Base-by-base conservation (phyloP, 441 rosid genomes). In the Capsella rubella region DNA sequence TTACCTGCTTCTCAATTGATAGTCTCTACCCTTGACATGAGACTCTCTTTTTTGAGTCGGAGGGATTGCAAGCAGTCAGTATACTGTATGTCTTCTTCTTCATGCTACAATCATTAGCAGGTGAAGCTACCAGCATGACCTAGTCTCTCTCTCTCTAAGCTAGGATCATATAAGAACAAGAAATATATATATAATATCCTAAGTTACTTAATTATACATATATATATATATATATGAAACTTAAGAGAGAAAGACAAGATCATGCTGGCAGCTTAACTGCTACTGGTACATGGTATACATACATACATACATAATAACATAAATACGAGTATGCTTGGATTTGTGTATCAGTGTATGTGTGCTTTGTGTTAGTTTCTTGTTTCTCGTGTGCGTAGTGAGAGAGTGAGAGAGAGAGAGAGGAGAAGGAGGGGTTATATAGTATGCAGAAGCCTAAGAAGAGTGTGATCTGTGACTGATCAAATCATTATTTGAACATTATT, bases 221-320 rank as follows among this genome's bases (percentile, higher is more conserved):
- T 31, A 31, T 31, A 31, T 31, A 4, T 31, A 6, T 31, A 6
- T 31, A 1, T 34, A 29, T 25, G 39, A 61, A 43, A 25, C 64
- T 39, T 60, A 32, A 8, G 54, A 69, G 75, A 76, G 59, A 60
- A 76, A 76, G 79, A 76, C 70, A 54, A 76, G 79, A 76, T 76
- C 79, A 76, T 76, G 79, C 79, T 76, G 79, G 79, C 79, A 76
- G 77, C 80, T 71, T 71, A 65, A 64, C 76, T 77, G 73, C 80
- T 77, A 60, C 18, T 72, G 50, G 77, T 77, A 56, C 77, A 63
- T 72, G 77, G 71, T 34, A 18, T 40, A 61, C 28, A 56, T 18
- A 25, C 34, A 68, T 43, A 53, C 10, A 55, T 15, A 49, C 7
- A 31, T 31, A 31, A 5, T 21, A 21, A 21, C 25, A 6, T 34